phyloP scores from a whole-genome alignment of 2,329 filamentous ascomycete genomes.

The Fusarium cicatricum region DNA sequence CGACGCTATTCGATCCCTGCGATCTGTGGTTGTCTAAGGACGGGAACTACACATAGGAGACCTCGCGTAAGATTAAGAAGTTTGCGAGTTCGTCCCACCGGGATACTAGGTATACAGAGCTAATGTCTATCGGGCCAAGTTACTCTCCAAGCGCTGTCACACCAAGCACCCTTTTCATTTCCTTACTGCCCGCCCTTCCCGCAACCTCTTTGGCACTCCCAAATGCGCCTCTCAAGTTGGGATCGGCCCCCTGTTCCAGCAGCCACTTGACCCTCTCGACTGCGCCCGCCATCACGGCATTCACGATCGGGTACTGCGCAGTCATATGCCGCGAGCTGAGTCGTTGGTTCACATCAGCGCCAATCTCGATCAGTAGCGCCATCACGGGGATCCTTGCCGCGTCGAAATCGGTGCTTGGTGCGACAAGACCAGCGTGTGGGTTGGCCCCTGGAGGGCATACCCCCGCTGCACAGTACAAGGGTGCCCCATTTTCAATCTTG shows the following conservation, averaged over 20 bases:
- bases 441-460: slow-evolving; percentile 1
- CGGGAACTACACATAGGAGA: too few relatives aligned
- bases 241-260: slow-evolving; percentile 26
- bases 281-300: slow-evolving; percentile 31
- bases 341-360: slow-evolving; percentile 18
- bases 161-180: slow-evolving; percentile 28
- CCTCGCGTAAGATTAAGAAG: too few relatives aligned
- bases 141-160: too few relatives aligned
- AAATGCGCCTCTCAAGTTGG: slow-evolving; percentile 12
- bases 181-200: not conserved
- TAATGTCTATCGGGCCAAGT: too few relatives aligned
- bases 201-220: slow-evolving; percentile 26
- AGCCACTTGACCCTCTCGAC: slow-evolving; percentile 32
- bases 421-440: not conserved
- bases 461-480: slow-evolving; percentile 27
- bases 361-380: slow-evolving; percentile 13
- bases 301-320: slow-evolving; percentile 24
- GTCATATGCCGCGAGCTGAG: slow-evolving; percentile 5
- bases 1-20: too few relatives aligned
- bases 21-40: too few relatives aligned
- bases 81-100: too few relatives aligned
- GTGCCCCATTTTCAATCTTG: slow-evolving; percentile 18
- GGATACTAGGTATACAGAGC: too few relatives aligned
- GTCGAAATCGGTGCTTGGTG: slow-evolving; percentile 9
- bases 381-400: slow-evolving; percentile 13